These are phyloP conservation scores for Nothopassalora personata DNA, from an alignment of 2,329 filamentous ascomycete species.

Conservation along the genomic window DNA sequence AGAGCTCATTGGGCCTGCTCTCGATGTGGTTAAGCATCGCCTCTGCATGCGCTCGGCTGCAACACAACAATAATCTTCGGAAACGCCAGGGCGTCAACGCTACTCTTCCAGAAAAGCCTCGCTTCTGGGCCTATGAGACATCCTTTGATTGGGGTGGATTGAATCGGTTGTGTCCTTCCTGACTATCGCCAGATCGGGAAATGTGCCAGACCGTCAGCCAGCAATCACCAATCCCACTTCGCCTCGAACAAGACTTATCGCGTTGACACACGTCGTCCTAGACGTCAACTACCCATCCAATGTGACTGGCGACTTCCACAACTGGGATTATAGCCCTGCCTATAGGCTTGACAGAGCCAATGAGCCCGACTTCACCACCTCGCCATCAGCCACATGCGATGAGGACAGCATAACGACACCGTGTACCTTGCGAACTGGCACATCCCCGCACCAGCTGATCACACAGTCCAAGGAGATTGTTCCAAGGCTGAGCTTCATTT, in stretches of 20 bases:
- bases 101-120: slow-evolving; percentile 6
- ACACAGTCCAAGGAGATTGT: slow-evolving; percentile 41
- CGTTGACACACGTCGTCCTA: slow-evolving; percentile 33
- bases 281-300: slow-evolving; percentile 39
- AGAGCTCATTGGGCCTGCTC: background rate
- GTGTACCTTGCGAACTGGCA: slow-evolving; percentile 49
- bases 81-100: slow-evolving; percentile 13
- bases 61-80: background rate
- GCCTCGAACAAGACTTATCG: slow-evolving; percentile 38
- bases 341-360: slow-evolving; percentile 37
- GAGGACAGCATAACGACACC: slow-evolving; percentile 43
- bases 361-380: slow-evolving; percentile 34
- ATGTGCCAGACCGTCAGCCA: slow-evolving; percentile 48
- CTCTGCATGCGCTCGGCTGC: slow-evolving; percentile 1
- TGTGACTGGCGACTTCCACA: slow-evolving; percentile 40
- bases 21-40: background rate
- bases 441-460: slow-evolving; percentile 48
- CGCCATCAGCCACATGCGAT: slow-evolving; percentile 43
- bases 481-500: slow-evolving; percentile 48
- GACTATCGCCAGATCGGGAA: slow-evolving; percentile 35
- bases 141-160: slow-evolving; percentile 21
- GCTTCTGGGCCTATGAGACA: slow-evolving; percentile 20
- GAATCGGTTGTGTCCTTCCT: background rate
- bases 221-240: slow-evolving; percentile 47
- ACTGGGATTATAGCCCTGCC: slow-evolving; percentile 48